Base-by-base conservation (phyloP, 768 basidiomycete species). In the Suillus brevipes region DNA sequence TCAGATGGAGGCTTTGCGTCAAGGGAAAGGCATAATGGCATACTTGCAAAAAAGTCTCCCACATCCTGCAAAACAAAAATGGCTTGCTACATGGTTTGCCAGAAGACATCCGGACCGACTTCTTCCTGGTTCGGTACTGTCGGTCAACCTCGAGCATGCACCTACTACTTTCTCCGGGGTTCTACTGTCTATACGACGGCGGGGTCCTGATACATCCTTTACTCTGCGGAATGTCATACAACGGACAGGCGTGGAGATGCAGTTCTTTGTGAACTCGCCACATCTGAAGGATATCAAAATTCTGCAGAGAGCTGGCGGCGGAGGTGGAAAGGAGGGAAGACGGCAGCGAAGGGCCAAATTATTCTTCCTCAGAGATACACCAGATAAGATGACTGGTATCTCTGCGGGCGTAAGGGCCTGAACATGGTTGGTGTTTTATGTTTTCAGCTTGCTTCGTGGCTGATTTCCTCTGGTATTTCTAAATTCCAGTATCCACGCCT, bases 181-280 rank as follows among this genome's bases (percentile, higher is more conserved):
- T 53, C 82, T 99, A 64, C 84, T 97, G 70, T 86, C 88, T 37
- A 85, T 96, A 68, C 87, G 93, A 60, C 85, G 93, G 70, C 86
- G 91, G 45, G 96, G 95, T 1, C 83, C 87, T 36, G 93, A 94
- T 78, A 95, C 94, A 34, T 90, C 89, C n/a, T 92, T 99, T 73
- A 82, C 89, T 61, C 79, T 99, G 60, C 86, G 97, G 68, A 98
- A 98, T 78, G 86, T 97, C 68, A 85, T 99, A 61, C 91, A 94
- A 71, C 85, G 94, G 67, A 94, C 91, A 14, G 96, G 95, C 14
- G 90, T 97, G 45, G 97, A 98, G 82, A 90, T 94, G 90, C 90
- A 90, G 72, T 92, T 94, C 79, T 95, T 90, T 75, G 87, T 89
- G 68, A 88, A 86, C 72, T 92, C 91, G 60, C 96, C 97, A 36